Percentiles rank a stretch among this genome's conserved stretches.
Conservation (phyloP, 208 protist species). For the Trichomonas vaginalis region DNA sequence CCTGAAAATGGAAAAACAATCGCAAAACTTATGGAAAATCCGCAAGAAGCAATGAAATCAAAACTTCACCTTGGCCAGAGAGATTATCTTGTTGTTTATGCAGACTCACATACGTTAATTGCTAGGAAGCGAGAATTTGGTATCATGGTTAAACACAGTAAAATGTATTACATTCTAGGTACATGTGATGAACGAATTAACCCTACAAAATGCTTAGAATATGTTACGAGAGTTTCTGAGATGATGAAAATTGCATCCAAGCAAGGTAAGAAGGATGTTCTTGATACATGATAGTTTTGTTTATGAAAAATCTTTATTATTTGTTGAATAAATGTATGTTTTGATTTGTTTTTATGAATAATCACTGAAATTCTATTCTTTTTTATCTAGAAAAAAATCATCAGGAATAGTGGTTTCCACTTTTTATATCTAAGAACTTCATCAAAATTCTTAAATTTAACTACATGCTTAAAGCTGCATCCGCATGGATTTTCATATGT, state of each 20-base stretch:
- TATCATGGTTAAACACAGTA: background rate
- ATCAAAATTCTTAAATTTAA: too few relatives aligned
- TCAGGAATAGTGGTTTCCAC: too few relatives aligned
- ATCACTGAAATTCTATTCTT: too few relatives aligned
- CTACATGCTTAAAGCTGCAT: too few relatives aligned
- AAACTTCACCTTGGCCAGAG: background rate
- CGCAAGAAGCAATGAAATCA: background rate
- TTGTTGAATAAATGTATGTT: too few relatives aligned
- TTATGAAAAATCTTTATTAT: background rate
- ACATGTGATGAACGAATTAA: background rate
- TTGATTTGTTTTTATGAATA: too few relatives aligned
- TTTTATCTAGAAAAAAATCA: too few relatives aligned
- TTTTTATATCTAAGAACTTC: too few relatives aligned
- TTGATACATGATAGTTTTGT: background rate
- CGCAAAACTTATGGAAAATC: background rate
- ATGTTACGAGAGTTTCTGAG: background rate
- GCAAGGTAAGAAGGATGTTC: background rate
- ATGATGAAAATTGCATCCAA: background rate
- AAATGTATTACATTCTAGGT: background rate
- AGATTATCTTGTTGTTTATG: slow-evolving; percentile 8
- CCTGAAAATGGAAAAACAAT: background rate
- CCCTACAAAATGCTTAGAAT: background rate
- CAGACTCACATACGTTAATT: background rate
- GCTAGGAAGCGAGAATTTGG: background rate
- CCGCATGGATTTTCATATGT: too few relatives aligned